Evolutionary conservation across 2,329 filamentous ascomycete species (phyloP).

Genomic region (Davidsoniella virescens): DNA sequence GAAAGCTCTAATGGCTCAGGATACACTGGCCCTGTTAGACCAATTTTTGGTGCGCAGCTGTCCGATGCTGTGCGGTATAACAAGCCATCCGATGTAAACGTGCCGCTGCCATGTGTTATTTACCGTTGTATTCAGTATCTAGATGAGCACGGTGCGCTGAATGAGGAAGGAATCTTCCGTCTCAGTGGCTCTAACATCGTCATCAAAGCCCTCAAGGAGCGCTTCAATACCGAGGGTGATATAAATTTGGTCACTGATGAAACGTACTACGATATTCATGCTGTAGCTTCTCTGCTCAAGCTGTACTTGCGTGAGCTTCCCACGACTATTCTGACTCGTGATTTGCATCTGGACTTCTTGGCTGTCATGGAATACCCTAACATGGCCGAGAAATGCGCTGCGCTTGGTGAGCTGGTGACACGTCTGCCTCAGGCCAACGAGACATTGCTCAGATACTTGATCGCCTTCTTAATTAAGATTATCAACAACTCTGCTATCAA

Average conservation of each 20-base stretch:
- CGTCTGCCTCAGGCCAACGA: slow-evolving; percentile 66
- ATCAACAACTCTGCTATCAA: slow-evolving; percentile 81
- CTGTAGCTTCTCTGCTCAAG: slow-evolving; percentile 85
- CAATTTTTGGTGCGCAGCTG: slow-evolving; percentile 73
- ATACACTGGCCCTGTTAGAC: slow-evolving; percentile 39
- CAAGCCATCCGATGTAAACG: slow-evolving; percentile 52
- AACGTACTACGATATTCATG: slow-evolving; percentile 87
- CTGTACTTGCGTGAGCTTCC: slow-evolving; percentile 86
- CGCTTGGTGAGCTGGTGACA: slow-evolving; percentile 63
- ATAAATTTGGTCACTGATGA: slow-evolving; percentile 71
- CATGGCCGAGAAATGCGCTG: slow-evolving; percentile 57
- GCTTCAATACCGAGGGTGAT: slow-evolving; percentile 87
- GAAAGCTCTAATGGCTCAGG: slow-evolving; percentile 30
- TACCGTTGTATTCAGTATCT: slow-evolving; percentile 93
- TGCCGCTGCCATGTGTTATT: slow-evolving; percentile 76
- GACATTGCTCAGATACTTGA: slow-evolving; percentile 66
- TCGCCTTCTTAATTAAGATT: slow-evolving; percentile 78
- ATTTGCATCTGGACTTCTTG: slow-evolving; percentile 79
- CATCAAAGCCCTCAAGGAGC: slow-evolving; percentile 77
- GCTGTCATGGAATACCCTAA: slow-evolving; percentile 65
- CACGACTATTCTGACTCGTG: slow-evolving; percentile 75
- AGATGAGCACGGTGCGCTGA: slow-evolving; percentile 60
- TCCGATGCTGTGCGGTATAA: slow-evolving; percentile 75
- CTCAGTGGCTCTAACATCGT: slow-evolving; percentile 93
- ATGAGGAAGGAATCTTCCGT: slow-evolving; percentile 90